These are phyloP conservation scores for Trypanosoma conorhini DNA, from an alignment of 208 protist genomes.

Conservation along the genomic window DNA sequence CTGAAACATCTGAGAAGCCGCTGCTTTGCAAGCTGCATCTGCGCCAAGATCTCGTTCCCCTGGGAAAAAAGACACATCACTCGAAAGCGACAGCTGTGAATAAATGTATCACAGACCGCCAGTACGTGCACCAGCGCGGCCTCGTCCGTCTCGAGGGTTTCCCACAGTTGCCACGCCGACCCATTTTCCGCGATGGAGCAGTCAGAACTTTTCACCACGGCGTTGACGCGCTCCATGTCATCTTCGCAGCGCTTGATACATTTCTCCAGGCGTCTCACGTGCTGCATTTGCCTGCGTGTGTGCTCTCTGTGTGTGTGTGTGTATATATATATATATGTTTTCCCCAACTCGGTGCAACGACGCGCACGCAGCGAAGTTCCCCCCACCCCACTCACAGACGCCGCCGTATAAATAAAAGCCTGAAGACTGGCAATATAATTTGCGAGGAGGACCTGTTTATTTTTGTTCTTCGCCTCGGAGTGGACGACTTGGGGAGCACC, in stretches of 20 bases:
- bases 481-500: not conserved
- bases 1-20: constrained; percentile 15
- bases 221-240: not conserved
- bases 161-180: constrained; percentile 4
- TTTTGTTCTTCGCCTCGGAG: not conserved
- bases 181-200: not conserved
- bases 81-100: not conserved
- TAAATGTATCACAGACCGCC: not conserved
- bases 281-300: too few relatives aligned
- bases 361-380: not conserved
- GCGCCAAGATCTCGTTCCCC: constrained; percentile 18
- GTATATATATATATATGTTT: not conserved
- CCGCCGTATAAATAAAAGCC: not conserved
- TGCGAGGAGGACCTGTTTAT: too few relatives aligned
- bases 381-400: not conserved
- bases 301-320: too few relatives aligned
- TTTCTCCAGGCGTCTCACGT: not conserved
- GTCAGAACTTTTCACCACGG: not conserved
- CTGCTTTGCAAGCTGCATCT: constrained; percentile 20
- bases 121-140: not conserved
- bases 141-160: constrained; percentile 1
- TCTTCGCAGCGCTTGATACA: constrained; percentile 15
- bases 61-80: constrained; percentile 8
- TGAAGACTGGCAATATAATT: not conserved
- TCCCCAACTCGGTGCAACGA: not conserved